A percentile compares a stretch with the other conserved stretches of the same genome.
These are phyloP conservation scores for Wickerhamomyces silvicola DNA, from an alignment of 805 yeast genomes.

Conservation along the genomic window DNA sequence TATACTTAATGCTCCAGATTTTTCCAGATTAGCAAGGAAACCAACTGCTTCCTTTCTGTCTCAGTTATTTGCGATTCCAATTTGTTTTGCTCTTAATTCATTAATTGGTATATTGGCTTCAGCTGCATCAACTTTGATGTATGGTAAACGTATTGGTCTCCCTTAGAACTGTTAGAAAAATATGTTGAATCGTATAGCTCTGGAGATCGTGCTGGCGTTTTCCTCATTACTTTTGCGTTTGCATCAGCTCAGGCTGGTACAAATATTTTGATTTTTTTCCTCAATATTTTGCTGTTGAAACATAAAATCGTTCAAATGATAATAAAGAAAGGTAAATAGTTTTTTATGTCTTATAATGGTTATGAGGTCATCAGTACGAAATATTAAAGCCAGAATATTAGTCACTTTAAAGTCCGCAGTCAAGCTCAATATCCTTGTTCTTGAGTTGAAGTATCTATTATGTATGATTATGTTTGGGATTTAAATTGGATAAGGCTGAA, in stretches of 20 bases:
- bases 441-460: no score
- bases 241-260: constrained; percentile 75
- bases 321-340: no score
- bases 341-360: no score
- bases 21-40: constrained; percentile 72
- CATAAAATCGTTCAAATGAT: no score
- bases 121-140: constrained; percentile 64
- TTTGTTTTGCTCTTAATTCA: constrained; percentile 74
- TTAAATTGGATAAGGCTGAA: no score
- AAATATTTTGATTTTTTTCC: no score
- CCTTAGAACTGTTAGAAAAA: constrained; percentile 55
- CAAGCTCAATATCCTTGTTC: no score
- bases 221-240: constrained; percentile 63
- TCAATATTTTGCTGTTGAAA: no score
- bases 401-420: no score
- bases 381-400: no score
- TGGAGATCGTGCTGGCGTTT: constrained; percentile 76
- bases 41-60: constrained; percentile 44
- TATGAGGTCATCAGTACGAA: no score
- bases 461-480: no score
- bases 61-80: constrained; percentile 62
- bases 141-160: constrained; percentile 76
- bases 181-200: constrained; percentile 49
- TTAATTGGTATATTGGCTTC: constrained; percentile 81
- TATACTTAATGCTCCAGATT: constrained; percentile 84